These are phyloP conservation scores for Acrasis kona DNA, from an alignment of 78 protist species.

Conservation along the genomic window DNA sequence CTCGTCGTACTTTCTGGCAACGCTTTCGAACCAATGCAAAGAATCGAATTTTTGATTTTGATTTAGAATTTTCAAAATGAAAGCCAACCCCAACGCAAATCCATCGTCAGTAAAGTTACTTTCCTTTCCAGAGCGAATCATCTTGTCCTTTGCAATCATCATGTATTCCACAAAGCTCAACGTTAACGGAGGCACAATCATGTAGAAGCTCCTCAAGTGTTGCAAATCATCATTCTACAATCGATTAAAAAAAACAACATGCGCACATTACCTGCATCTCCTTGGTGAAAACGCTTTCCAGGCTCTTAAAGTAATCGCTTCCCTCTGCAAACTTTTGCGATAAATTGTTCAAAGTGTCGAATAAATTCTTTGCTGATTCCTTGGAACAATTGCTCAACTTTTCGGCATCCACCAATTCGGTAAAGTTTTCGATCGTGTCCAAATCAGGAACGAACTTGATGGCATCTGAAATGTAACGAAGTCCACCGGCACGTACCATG, in stretches of 20 bases:
- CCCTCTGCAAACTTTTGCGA: conserved; percentile 66
- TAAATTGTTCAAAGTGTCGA: conserved; percentile 39
- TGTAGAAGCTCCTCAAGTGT: conserved; percentile 63
- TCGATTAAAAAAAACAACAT: too few species aligned
- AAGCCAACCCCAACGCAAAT: conserved; percentile 91
- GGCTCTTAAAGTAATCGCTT: conserved; percentile 77
- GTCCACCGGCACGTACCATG: conserved; percentile 82
- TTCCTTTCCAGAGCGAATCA: conserved; percentile 38
- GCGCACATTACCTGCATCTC: too few species aligned
- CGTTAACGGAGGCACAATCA: conserved; percentile 84
- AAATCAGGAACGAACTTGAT: conserved; percentile 71
- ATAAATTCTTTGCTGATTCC: conserved; percentile 35
- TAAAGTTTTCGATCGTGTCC: conserved; percentile 56
- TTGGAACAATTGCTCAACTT: not conserved
- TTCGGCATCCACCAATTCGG: conserved; percentile 34
- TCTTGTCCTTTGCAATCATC: conserved; percentile 57
- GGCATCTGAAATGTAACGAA: conserved; percentile 47
- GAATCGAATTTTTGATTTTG: conserved; percentile 61
- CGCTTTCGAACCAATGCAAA: conserved; percentile 88
- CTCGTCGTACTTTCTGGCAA: conserved; percentile 18
- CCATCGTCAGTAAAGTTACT: conserved; percentile 88
- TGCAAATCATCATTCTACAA: conserved; percentile 29
- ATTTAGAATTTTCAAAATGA: conserved; percentile 67
- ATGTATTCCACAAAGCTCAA: conserved; percentile 71
- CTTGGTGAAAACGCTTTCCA: conserved; percentile 47